Evolutionary conservation across 73 alveolate species (phyloP), one percentile per base, ranked within the genome.

Genomic region (Stentor coeruleus): DNA sequence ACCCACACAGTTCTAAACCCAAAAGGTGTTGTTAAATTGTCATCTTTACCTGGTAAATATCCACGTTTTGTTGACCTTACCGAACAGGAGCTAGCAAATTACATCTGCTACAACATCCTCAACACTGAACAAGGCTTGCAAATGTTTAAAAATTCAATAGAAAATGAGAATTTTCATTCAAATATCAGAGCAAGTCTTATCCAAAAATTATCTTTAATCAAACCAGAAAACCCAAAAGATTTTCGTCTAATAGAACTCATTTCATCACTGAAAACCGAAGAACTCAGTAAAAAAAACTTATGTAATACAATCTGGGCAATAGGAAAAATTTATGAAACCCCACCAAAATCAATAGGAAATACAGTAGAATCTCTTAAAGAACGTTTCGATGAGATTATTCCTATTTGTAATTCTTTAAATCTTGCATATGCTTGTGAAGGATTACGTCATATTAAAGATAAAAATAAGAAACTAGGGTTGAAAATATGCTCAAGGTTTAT

Each of bases 381-480:
- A 33, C n/a, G 79, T 20, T 66, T 66, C 37, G 11, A 28, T 1
- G 40, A 1, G 1, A 28, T 20, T 20, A 20, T 66, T 20, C 79
- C 79, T 20, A 33, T 1, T 26, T 31, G n/a, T 20, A 66, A 66
- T 66, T 20, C 40, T 15, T 28, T 66, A 40, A 66, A 66, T 33
- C 37, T 66, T 20, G 79, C 42, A 20, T 66, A 66, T 66, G 79
- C 79, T 1, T 20, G 49, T 20, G 15, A 66, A 66, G 79, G 79
- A 31, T 66, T 66, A 20, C 49, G 40, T 33, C 41, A 11, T 11
- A 20, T 66, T 1, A 20, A 66, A 33, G 79, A 28, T 1, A 28
- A 20, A 28, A 31, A 66, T 66, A 1, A 0, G 1, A 1, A 0
- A 1, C 11, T 66, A 11, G 79, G 26, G n/a, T 26, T 28, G 11